phyloP scores from a whole-genome alignment of 257 asterid species.

The Solanum chmielewskii region DNA sequence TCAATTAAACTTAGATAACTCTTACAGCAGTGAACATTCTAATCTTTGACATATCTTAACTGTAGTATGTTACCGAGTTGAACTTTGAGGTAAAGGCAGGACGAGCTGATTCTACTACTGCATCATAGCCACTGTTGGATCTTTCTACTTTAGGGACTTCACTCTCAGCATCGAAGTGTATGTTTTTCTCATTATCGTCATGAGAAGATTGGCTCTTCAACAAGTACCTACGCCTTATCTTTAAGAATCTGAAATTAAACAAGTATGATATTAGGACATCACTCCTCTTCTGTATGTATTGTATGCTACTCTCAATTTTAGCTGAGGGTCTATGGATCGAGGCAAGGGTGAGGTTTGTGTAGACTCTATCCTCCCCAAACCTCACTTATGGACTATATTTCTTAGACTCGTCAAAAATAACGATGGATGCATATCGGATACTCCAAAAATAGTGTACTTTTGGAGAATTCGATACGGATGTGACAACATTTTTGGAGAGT shows the following conservation, averaged over 20 bases:
- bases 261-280: neutral
- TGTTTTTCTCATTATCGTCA: neutral
- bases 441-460: neutral
- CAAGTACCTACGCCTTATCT: conserved; percentile 17
- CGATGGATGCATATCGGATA: neutral
- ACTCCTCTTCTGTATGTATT: neutral
- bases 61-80: neutral
- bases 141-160: neutral
- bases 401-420: neutral
- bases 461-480: neutral
- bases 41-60: neutral
- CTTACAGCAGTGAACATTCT: neutral
- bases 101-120: neutral
- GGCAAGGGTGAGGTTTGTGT: neutral
- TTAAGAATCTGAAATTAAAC: conserved; percentile 35
- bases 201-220: conserved; percentile 1
- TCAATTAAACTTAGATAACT: neutral
- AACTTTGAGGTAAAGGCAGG: neutral
- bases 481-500: neutral
- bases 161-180: neutral
- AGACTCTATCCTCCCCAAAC: neutral
- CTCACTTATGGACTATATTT: neutral
- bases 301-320: neutral
- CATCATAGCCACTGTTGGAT: neutral
- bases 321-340: neutral